These are phyloP conservation scores for Cystobasidiaceae sp. DNA, from an alignment of 1,284 basidiomycete genomes.

Conservation along the genomic window DNA sequence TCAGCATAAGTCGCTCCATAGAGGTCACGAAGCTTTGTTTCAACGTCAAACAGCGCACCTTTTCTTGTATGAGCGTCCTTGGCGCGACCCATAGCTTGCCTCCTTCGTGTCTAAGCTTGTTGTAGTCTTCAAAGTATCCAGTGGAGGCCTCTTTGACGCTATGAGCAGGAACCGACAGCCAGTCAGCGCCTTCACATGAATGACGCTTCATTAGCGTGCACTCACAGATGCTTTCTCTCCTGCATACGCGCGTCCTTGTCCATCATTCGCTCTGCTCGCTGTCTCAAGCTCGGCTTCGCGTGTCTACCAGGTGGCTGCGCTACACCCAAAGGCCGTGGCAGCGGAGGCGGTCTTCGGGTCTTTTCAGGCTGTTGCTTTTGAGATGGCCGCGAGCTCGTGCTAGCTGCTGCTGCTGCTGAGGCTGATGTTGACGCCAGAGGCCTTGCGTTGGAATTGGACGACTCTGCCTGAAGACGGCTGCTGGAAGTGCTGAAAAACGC, in stretches of 20 bases:
- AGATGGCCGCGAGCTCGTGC: not conserved
- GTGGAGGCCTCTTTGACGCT: constrained; percentile 80
- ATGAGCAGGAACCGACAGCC: constrained; percentile 28
- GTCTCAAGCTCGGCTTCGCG: constrained; percentile 56
- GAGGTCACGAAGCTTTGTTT: constrained; percentile 34
- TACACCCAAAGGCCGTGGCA: constrained; percentile 71
- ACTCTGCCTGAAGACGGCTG: not conserved
- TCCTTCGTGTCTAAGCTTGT: constrained; percentile 71
- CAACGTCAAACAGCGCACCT: constrained; percentile 59
- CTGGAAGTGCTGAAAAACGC: not conserved
- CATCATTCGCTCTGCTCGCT: constrained; percentile 64
- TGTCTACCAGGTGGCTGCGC: constrained; percentile 56
- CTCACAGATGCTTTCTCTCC: constrained; percentile 69
- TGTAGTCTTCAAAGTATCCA: constrained; percentile 87
- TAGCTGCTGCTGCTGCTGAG: not conserved
- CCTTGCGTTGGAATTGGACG: too few relatives aligned
- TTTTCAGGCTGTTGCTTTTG: not conserved
- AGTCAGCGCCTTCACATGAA: not conserved
- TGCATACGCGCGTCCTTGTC: constrained; percentile 65
- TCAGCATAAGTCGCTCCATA: not conserved
- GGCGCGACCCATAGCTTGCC: constrained; percentile 96
- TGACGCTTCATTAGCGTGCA: not conserved
- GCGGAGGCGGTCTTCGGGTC: constrained; percentile 51
- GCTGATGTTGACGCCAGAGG: not conserved
- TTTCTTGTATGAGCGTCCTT: constrained; percentile 76